phyloP scores from a whole-genome alignment of 2,329 filamentous ascomycete genomes.

The Aspergillus tubingensis region DNA sequence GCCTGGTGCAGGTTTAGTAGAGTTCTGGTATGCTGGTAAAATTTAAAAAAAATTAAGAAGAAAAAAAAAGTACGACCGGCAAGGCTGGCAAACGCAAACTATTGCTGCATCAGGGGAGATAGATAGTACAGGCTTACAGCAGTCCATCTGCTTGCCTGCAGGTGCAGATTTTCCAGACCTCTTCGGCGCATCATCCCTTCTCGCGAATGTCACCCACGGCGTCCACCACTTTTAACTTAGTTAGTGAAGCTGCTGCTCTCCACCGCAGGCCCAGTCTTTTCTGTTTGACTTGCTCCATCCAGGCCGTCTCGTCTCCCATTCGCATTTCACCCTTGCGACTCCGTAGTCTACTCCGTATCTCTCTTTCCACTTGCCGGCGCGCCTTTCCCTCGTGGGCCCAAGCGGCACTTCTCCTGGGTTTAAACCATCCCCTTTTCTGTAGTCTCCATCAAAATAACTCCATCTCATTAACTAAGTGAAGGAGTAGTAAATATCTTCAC shows the following conservation, averaged over 20 bases:
- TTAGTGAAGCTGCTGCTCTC: conserved; percentile 1
- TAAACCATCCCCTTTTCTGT: conserved; percentile 6
- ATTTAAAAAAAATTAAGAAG: no score
- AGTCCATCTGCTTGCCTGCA: background rate
- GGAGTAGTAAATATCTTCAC: background rate
- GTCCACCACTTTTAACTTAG: no score
- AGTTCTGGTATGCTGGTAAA: background rate
- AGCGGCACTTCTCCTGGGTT: conserved; percentile 17
- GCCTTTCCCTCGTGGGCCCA: conserved; percentile 19
- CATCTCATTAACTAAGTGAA: background rate
- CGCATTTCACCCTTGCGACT: background rate
- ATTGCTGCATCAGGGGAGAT: background rate
- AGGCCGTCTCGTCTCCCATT: conserved; percentile 5
- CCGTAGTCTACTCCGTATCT: background rate
- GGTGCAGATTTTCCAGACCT: background rate
- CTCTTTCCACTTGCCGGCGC: conserved; percentile 7
- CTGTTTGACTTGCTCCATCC: conserved; percentile 1
- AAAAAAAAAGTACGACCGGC: no score
- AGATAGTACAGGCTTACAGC: no score
- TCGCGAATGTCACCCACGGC: background rate
- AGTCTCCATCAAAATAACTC: background rate
- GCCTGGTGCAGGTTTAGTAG: background rate
- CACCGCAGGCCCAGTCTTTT: conserved; percentile 3
- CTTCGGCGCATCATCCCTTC: background rate
- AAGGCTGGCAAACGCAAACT: background rate